A percentile compares a stretch with the other conserved stretches of the same genome.
Conservation (phyloP, 2,329 filamentous ascomycete genomes). For the Fusarium continuum region DNA sequence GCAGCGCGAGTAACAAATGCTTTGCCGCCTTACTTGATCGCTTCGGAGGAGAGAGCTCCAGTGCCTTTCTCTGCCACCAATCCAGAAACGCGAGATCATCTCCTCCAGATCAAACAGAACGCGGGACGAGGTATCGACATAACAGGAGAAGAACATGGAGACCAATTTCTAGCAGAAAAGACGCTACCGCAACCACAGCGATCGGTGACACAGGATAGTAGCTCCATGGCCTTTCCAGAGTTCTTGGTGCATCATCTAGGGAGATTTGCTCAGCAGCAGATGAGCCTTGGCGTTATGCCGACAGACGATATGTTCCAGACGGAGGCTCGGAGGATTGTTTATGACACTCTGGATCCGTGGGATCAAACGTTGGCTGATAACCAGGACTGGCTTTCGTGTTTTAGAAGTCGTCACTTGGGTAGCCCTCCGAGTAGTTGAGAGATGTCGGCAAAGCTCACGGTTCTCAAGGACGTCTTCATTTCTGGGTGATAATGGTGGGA, state of each 20-base stretch:
- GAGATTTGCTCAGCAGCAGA: constrained; percentile 37
- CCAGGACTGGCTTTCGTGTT: constrained; percentile 40
- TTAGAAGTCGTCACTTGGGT: constrained; percentile 23
- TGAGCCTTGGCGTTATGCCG: constrained; percentile 31
- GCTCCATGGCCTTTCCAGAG: constrained; percentile 20
- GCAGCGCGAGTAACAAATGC: constrained; percentile 36
- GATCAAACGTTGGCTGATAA: constrained; percentile 46
- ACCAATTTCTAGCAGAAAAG: neutral
- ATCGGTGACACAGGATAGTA: neutral
- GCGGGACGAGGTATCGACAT: neutral
- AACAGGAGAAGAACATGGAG: rapidly evolving
- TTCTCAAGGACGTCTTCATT: neutral
- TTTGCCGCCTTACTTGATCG: constrained; percentile 43
- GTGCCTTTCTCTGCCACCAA: constrained; percentile 44
- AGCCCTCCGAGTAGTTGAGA: neutral
- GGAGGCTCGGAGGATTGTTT: constrained; percentile 41
- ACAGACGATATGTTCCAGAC: constrained; percentile 44
- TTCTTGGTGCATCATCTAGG: constrained; percentile 32
- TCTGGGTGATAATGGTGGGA: neutral
- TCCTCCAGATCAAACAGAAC: constrained; percentile 26
- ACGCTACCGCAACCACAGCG: neutral
- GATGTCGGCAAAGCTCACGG: rapidly evolving
- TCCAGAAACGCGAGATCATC: constrained; percentile 33
- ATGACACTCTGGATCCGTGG: constrained; percentile 37
- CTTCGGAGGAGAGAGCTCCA: constrained; percentile 29